Conservation (phyloP, 495 filamentous ascomycete species). For the Hypoxylon intermedium region DNA sequence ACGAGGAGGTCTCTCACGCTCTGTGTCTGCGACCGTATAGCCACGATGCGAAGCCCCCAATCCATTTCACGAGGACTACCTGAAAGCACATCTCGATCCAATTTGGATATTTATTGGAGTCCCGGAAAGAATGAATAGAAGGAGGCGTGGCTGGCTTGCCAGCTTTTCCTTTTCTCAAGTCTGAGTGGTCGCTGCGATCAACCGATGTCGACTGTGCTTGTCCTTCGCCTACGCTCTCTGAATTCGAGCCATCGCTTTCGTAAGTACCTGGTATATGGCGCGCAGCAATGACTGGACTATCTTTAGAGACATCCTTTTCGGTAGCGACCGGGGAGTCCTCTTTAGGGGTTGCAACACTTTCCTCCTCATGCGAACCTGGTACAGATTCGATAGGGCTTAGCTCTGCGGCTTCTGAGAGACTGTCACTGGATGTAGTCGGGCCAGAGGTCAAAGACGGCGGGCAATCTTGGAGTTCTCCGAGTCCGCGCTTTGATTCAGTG, state of each 20-base stretch:
- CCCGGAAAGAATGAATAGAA: slow-evolving; percentile 3
- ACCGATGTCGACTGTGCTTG: slow-evolving; percentile 7
- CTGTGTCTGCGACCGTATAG: slow-evolving; percentile 34
- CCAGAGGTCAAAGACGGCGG: neutral
- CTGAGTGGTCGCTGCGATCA: slow-evolving; percentile 4
- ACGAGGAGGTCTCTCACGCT: slow-evolving; percentile 26
- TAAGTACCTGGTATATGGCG: slow-evolving; percentile 6
- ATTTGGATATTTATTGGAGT: neutral
- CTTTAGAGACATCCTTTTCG: slow-evolving; percentile 1
- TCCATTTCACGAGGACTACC: slow-evolving; percentile 33
- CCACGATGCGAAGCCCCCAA: slow-evolving; percentile 35
- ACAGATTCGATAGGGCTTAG: neutral
- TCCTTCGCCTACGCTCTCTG: slow-evolving; percentile 3
- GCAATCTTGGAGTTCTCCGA: neutral
- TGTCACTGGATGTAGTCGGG: neutral
- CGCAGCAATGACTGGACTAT: neutral
- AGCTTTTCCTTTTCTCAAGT: slow-evolving; percentile 18
- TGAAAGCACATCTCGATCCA: slow-evolving; percentile 34
- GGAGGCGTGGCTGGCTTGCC: slow-evolving; percentile 12
- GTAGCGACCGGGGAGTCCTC: neutral
- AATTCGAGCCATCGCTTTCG: slow-evolving; percentile 21
- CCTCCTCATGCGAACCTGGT: neutral
- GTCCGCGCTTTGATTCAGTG: slow-evolving; percentile 13
- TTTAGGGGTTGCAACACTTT: neutral
- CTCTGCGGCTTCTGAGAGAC: neutral